Conservation (phyloP, 1,139 yeast genomes). For the Meyerozyma smithsonii region DNA sequence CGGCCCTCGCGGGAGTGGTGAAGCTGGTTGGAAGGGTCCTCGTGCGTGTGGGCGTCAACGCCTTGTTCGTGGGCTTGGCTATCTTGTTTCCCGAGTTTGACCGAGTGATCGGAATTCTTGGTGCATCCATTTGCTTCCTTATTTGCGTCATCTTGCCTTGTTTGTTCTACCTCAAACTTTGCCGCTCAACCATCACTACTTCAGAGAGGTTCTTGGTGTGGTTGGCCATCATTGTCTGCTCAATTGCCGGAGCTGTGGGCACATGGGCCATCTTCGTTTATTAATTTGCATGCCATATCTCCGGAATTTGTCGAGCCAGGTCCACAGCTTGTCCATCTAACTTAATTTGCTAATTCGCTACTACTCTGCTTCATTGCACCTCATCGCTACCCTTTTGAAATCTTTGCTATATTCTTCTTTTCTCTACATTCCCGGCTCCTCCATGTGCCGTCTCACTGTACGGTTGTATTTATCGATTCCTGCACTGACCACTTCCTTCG, state of each 20-base stretch:
- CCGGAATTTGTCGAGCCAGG: too few relatives aligned
- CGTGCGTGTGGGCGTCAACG: slow-evolving; percentile 45
- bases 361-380: too few relatives aligned
- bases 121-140: slow-evolving; percentile 53
- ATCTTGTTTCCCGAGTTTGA: slow-evolving; percentile 58
- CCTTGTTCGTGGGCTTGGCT: slow-evolving; percentile 45
- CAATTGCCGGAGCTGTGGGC: slow-evolving; percentile 29
- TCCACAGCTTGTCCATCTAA: too few relatives aligned
- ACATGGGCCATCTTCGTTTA: slow-evolving; percentile 36
- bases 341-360: too few relatives aligned
- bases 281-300: too few relatives aligned
- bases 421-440: too few relatives aligned
- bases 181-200: slow-evolving; percentile 19
- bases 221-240: slow-evolving; percentile 21
- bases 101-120: slow-evolving; percentile 50
- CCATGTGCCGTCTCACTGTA: too few relatives aligned
- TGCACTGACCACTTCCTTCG: not conserved
- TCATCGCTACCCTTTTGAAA: too few relatives aligned
- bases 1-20: not conserved
- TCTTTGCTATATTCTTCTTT: too few relatives aligned
- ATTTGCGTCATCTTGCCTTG: slow-evolving; percentile 56
- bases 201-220: slow-evolving; percentile 21
- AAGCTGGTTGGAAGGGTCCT: slow-evolving; percentile 13
- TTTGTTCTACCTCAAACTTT: slow-evolving; percentile 43
- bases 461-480: not conserved